Conservation (phyloP, 495 filamentous ascomycete species). For the Daldinia concentrica region DNA sequence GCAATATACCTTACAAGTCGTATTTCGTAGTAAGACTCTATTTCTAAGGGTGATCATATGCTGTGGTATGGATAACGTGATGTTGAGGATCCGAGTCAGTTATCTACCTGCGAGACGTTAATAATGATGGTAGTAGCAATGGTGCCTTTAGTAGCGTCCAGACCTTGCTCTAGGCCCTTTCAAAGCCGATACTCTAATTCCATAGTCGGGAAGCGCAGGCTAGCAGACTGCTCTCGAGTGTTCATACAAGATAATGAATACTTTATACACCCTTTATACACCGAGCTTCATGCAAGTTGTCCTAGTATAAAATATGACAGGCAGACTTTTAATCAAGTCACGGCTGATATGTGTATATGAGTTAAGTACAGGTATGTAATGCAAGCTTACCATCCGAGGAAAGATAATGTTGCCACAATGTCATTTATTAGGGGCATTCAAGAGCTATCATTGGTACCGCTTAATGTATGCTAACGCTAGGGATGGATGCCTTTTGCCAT, state of each 20-base stretch:
- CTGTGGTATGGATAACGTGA: background rate
- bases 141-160: background rate
- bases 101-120: background rate
- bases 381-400: conserved; percentile 11
- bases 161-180: background rate
- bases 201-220: background rate
- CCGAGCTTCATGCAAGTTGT: background rate
- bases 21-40: background rate
- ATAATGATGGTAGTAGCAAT: background rate
- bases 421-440: background rate
- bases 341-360: conserved; percentile 8
- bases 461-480: conserved; percentile 7
- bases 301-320: background rate
- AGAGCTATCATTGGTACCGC: background rate
- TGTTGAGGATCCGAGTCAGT: conserved; percentile 10
- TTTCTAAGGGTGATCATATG: background rate
- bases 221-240: background rate
- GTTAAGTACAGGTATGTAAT: conserved; percentile 2
- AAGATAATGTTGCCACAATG: conserved; percentile 11
- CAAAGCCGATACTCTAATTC: background rate
- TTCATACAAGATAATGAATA: background rate
- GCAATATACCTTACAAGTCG: conserved; percentile 1
- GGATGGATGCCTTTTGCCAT: background rate
- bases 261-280: background rate
- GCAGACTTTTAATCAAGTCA: background rate